phyloP scores from a whole-genome alignment of 192 early-diverging fungal genomes.

The Kickxella alabastrina region DNA sequence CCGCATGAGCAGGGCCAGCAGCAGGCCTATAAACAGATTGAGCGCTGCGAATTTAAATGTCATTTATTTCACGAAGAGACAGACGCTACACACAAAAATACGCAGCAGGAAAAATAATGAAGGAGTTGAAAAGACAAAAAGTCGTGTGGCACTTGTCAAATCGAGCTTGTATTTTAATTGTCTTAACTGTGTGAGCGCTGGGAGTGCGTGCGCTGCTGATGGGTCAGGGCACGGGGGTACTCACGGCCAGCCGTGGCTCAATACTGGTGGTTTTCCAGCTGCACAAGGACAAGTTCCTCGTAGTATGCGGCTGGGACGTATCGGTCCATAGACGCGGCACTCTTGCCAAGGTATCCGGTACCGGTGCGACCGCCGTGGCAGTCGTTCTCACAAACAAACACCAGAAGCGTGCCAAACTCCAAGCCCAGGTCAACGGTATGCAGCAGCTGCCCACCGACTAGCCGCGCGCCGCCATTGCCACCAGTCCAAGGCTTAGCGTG shows the following conservation, averaged over 20 bases:
- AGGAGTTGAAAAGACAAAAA: neutral
- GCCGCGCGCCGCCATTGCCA: constrained; percentile 3
- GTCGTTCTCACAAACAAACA: constrained; percentile 75
- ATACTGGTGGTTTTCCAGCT: constrained; percentile 29
- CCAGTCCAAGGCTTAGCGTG: constrained; percentile 15
- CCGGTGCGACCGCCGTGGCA: constrained; percentile 57
- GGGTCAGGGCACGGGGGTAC: no score
- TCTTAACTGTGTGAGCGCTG: no score
- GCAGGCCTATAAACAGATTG: constrained; percentile 25
- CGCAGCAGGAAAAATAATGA: neutral
- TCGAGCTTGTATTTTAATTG: no score
- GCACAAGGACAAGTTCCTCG: constrained; percentile 38
- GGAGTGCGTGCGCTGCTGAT: no score
- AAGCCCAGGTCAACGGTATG: constrained; percentile 65
- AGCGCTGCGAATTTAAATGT: constrained; percentile 4
- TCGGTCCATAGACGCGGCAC: constrained; percentile 9
- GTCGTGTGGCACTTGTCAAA: no score
- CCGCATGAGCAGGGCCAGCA: constrained; percentile 18
- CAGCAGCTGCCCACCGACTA: constrained; percentile 27
- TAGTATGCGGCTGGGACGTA: constrained; percentile 28
- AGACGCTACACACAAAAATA: constrained; percentile 4
- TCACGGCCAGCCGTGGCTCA: no score
- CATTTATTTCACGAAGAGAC: neutral
- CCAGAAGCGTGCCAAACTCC: constrained; percentile 86
- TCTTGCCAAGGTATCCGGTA: constrained; percentile 18